These are phyloP conservation scores for Leucocoprinus birnbaumii DNA, from an alignment of 768 basidiomycete genomes.

Conservation along the genomic window DNA sequence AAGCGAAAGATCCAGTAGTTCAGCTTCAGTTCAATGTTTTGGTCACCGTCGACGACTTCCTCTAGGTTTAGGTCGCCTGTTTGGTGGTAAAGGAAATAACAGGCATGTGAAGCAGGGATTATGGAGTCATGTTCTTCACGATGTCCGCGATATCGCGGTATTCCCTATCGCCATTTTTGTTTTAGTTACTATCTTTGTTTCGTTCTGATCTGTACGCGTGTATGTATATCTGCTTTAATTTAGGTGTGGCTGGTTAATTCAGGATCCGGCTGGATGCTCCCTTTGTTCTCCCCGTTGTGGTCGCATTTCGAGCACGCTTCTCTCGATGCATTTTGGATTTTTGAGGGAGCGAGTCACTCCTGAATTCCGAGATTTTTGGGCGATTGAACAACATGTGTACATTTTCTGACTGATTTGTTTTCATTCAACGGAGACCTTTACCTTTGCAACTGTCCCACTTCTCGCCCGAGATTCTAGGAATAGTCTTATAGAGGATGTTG, in stretches of 20 bases:
- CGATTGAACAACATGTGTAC: too few relatives aligned
- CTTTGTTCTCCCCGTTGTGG: too few relatives aligned
- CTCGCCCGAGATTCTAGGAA: too few relatives aligned
- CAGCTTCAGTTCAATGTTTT: conserved; percentile 5
- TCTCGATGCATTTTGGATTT: too few relatives aligned
- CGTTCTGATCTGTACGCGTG: conserved; percentile 13
- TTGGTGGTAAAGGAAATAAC: not conserved
- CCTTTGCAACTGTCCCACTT: too few relatives aligned
- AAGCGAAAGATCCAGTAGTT: not conserved
- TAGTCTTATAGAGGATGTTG: too few relatives aligned
- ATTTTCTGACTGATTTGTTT: too few relatives aligned
- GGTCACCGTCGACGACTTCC: not conserved
- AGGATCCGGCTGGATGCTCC: too few relatives aligned
- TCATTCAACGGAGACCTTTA: too few relatives aligned
- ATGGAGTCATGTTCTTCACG: conserved; percentile 29
- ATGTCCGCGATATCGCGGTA: conserved; percentile 39
- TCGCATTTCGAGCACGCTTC: too few relatives aligned
- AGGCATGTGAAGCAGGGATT: conserved; percentile 16
- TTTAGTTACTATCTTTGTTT: conserved; percentile 25
- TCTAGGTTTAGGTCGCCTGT: conserved; percentile 6
- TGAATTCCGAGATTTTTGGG: too few relatives aligned
- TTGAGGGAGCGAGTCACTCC: too few relatives aligned
- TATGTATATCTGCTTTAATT: not conserved
- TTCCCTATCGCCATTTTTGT: conserved; percentile 40
- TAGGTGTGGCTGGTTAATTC: not conserved